Conservation (phyloP, 345 rosid species). For the Combretum micranthum region DNA sequence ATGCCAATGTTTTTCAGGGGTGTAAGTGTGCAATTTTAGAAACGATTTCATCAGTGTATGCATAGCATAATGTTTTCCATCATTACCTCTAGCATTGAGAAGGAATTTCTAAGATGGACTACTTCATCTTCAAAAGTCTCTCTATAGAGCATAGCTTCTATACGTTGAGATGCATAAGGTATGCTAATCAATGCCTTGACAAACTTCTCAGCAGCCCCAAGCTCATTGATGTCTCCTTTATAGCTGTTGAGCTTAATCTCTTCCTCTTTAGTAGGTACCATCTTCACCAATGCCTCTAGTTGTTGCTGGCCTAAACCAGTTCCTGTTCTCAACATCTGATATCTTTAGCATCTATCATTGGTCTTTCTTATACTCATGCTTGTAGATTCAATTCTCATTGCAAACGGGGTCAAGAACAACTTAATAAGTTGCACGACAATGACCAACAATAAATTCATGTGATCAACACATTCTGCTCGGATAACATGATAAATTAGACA, state of each 20-base stretch:
- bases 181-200: slow-evolving; percentile 46
- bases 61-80: neutral
- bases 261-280: slow-evolving; percentile 95
- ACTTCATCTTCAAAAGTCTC: slow-evolving; percentile 92
- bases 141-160: slow-evolving; percentile 85
- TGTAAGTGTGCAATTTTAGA: neutral
- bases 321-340: slow-evolving; percentile 31
- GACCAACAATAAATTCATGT: too few relatives aligned
- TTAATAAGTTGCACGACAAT: too few relatives aligned
- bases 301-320: slow-evolving; percentile 67
- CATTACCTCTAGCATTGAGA: slow-evolving; percentile 77
- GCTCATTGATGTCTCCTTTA: slow-evolving; percentile 66
- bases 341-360: neutral
- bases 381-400: neutral
- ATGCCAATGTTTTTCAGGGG: too few relatives aligned
- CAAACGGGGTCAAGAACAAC: too few relatives aligned
- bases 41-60: neutral
- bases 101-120: slow-evolving; percentile 78
- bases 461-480: too few relatives aligned
- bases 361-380: neutral
- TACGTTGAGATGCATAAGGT: slow-evolving; percentile 66
- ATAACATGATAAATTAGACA: too few relatives aligned
- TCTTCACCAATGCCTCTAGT: slow-evolving; percentile 82
- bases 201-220: slow-evolving; percentile 81
- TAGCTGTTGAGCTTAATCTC: slow-evolving; percentile 58